Evolutionary conservation across 306 rosid species (phyloP).

Genomic region (Coriaria nepalensis): DNA sequence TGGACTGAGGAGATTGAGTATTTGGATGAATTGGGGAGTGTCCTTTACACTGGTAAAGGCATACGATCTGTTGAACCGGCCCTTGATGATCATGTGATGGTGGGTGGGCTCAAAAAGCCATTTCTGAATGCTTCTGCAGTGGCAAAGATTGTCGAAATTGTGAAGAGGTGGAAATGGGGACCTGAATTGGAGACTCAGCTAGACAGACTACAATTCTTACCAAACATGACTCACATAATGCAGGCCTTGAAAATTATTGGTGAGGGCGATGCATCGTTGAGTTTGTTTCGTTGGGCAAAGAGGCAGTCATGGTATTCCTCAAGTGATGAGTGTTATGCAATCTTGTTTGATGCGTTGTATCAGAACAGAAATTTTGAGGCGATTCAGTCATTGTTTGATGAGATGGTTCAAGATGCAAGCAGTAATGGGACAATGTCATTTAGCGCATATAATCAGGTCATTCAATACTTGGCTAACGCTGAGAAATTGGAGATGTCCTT

Average conservation of each 20-base stretch:
- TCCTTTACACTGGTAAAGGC: constrained; percentile 71
- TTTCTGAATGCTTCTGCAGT: constrained; percentile 64
- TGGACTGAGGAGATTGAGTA: constrained; percentile 90
- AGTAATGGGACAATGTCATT: constrained; percentile 29
- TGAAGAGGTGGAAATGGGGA: constrained; percentile 96
- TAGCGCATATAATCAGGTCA: constrained; percentile 56
- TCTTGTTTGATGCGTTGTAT: constrained; percentile 63
- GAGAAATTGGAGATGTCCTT: constrained; percentile 82
- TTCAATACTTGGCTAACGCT: constrained; percentile 72
- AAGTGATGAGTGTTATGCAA: constrained; percentile 54
- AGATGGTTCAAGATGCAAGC: constrained; percentile 59
- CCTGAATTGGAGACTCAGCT: constrained; percentile 89
- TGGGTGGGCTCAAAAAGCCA: constrained; percentile 66
- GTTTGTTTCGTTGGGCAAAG: constrained; percentile 86
- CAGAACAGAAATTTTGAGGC: constrained; percentile 61
- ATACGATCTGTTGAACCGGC: constrained; percentile 75
- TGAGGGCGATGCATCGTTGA: constrained; percentile 54
- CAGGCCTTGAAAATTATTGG: constrained; percentile 56
- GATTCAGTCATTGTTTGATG: constrained; percentile 68
- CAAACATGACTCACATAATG: constrained; percentile 57
- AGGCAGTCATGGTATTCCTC: constrained; percentile 75
- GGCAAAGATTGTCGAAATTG: constrained; percentile 79
- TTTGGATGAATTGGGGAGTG: constrained; percentile 74
- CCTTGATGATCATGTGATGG: constrained; percentile 82
- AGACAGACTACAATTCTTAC: constrained; percentile 75